These are phyloP conservation scores for Acanthochlamys bracteata DNA, from an alignment of 106 monocot species.

Conservation along the genomic window DNA sequence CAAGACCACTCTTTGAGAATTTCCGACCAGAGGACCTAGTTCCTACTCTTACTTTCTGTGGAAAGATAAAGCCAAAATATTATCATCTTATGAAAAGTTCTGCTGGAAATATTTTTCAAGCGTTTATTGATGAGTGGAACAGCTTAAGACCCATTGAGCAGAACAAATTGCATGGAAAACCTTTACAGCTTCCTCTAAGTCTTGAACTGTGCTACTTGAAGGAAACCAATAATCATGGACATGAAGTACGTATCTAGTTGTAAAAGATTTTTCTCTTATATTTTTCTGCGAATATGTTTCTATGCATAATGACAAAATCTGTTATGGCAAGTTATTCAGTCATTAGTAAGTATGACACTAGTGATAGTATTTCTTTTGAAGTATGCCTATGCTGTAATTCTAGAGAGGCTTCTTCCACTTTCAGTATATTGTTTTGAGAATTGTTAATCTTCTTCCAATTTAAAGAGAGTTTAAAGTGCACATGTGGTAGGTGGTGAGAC, in stretches of 20 bases:
- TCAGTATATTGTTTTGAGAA: too few species aligned
- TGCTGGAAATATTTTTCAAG: conserved; percentile 30
- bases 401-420: too few species aligned
- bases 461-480: too few species aligned
- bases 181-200: conserved; percentile 79
- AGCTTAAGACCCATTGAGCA: conserved; percentile 72
- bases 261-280: too few species aligned
- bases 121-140: conserved; percentile 77
- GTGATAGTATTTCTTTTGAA: too few species aligned
- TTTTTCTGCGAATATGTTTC: too few species aligned
- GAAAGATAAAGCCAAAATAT: conserved; percentile 13
- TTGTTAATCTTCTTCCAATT: too few species aligned
- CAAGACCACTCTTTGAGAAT: conserved; percentile 70
- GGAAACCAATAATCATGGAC: conserved; percentile 63
- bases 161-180: conserved; percentile 80
- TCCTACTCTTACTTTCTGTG: conserved; percentile 7
- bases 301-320: too few species aligned
- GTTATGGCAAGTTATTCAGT: too few species aligned
- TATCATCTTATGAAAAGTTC: conserved; percentile 43
- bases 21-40: conserved; percentile 75
- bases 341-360: too few species aligned
- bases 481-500: too few species aligned
- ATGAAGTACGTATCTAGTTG: conserved; percentile 33
- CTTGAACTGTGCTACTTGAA: conserved; percentile 79
- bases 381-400: too few species aligned